These are phyloP conservation scores for Garcia nutans DNA, from an alignment of 345 rosid genomes.

Conservation along the genomic window DNA sequence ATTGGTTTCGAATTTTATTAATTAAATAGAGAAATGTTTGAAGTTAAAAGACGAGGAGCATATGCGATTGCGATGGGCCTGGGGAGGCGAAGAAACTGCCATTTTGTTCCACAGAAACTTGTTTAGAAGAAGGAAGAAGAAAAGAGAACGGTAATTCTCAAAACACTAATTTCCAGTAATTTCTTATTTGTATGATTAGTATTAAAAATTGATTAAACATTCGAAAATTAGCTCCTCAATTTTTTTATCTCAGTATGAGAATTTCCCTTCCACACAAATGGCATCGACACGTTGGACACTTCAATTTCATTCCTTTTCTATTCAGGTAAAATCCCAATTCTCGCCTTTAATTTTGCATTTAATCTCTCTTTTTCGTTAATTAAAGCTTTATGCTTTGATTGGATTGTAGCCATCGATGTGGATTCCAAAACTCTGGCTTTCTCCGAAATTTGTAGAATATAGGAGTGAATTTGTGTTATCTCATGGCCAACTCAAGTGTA, in stretches of 20 bases:
- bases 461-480: constrained; percentile 25
- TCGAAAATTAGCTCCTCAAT: neutral
- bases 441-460: constrained; percentile 31
- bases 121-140: no score
- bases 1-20: no score
- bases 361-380: neutral
- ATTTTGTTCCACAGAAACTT: no score
- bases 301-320: constrained; percentile 12
- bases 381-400: neutral
- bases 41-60: no score
- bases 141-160: neutral
- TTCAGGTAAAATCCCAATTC: constrained; percentile 13
- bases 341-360: neutral
- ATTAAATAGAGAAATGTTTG: no score
- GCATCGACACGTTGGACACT: constrained; percentile 7
- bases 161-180: neutral
- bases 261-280: neutral
- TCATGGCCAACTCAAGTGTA: constrained; percentile 16
- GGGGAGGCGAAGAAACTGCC: no score
- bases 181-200: no score
- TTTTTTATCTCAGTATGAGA: neutral
- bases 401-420: constrained; percentile 38
- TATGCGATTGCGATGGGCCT: no score
- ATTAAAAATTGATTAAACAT: no score
- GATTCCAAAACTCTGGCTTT: constrained; percentile 32